A percentile compares a stretch with the other conserved stretches of the same genome.
phyloP scores from a whole-genome alignment of 2,329 filamentous ascomycete genomes.

The Microsporum canis region DNA sequence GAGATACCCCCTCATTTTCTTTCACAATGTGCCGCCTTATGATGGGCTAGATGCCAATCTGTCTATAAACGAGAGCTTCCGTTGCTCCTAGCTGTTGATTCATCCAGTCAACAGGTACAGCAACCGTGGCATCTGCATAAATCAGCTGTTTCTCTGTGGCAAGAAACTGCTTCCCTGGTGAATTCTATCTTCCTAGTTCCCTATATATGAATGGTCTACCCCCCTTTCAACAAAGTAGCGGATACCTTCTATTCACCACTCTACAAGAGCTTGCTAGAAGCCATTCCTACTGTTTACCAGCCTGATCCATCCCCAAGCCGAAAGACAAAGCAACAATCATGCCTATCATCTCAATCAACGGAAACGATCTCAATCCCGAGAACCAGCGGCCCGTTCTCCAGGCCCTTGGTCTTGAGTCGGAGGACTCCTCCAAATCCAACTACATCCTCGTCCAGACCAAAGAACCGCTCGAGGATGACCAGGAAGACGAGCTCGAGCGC shows the following conservation, averaged over 20 bases:
- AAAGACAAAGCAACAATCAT: conserved; percentile 1
- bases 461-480: conserved; percentile 6
- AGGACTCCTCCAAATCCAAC: conserved; percentile 11
- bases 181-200: background rate
- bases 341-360: conserved; percentile 12
- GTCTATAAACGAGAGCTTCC: background rate
- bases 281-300: background rate
- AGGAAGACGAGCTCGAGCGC: conserved; percentile 9
- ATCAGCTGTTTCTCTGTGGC: background rate
- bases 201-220: background rate
- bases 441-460: conserved; percentile 11
- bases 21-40: no score
- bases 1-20: no score
- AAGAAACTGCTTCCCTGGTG: background rate
- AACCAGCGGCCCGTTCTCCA: conserved; percentile 7
- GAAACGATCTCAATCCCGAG: conserved; percentile 11
- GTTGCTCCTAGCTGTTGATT: background rate
- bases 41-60: background rate
- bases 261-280: background rate
- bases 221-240: background rate
- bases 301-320: background rate
- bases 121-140: background rate
- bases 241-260: background rate
- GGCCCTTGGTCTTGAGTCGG: conserved; percentile 9
- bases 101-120: background rate